phyloP scores from a whole-genome alignment of 768 basidiomycete species.

The Psilocybe tampanensis region DNA sequence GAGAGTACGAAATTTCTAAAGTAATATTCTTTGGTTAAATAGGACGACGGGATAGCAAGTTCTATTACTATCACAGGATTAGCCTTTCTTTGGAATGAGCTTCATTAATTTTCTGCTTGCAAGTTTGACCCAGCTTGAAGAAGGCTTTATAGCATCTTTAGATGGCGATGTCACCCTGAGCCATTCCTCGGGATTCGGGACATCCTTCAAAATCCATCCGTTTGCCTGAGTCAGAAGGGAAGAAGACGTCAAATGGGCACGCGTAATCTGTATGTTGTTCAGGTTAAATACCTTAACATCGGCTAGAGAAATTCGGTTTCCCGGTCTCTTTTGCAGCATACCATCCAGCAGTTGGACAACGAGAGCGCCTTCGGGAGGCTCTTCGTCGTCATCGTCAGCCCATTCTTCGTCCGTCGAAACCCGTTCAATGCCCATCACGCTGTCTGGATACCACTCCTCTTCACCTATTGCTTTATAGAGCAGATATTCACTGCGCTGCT shows the following conservation, averaged over 20 bases:
- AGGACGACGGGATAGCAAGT: too few species aligned
- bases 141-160: background rate
- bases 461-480: slow-evolving; percentile 44
- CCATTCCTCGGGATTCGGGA: slow-evolving; percentile 39
- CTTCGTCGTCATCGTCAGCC: slow-evolving; percentile 23
- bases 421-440: slow-evolving; percentile 40
- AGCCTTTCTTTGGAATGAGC: slow-evolving; percentile 21
- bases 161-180: slow-evolving; percentile 32
- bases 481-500: slow-evolving; percentile 36
- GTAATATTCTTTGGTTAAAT: too few species aligned
- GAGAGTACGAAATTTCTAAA: too few species aligned
- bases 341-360: slow-evolving; percentile 38
- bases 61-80: too few species aligned
- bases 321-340: slow-evolving; percentile 45
- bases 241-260: background rate
- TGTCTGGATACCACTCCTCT: slow-evolving; percentile 39
- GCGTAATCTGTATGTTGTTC: background rate
- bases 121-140: slow-evolving; percentile 26
- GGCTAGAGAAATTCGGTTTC: slow-evolving; percentile 29
- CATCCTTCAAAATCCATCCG: slow-evolving; percentile 39
- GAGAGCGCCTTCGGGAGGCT: slow-evolving; percentile 27
- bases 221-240: slow-evolving; percentile 26
- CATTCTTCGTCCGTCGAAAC: slow-evolving; percentile 37
- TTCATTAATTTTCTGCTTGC: slow-evolving; percentile 30
- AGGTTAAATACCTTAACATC: slow-evolving; percentile 33